A percentile compares a stretch with the other conserved stretches of the same genome.
phyloP scores from a whole-genome alignment of 116 monocot genomes.

The Papilionanthe hybrid region DNA sequence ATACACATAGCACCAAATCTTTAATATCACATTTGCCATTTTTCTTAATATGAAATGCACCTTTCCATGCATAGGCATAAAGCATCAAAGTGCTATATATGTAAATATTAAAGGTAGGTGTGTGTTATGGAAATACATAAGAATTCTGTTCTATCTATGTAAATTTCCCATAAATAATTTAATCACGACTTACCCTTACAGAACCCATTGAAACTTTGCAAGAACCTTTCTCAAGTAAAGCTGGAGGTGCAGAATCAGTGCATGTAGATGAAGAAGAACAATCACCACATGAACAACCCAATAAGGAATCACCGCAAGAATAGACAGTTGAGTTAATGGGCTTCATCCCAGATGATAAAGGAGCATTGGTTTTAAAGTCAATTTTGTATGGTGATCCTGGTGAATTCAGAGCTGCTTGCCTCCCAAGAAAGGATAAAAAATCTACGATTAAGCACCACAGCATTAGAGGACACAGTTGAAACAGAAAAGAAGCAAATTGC shows the following conservation, averaged over 20 bases:
- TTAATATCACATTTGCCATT: too few species aligned
- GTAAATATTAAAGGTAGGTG: too few species aligned
- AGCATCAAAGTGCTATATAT: too few species aligned
- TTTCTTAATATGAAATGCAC: too few species aligned
- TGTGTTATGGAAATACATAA: too few species aligned
- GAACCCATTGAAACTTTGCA: constrained; percentile 71
- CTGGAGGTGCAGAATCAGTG: constrained; percentile 21
- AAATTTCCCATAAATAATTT: too few species aligned
- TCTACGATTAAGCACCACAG: constrained; percentile 34
- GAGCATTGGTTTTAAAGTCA: constrained; percentile 47
- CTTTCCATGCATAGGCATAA: too few species aligned
- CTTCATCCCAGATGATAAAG: constrained; percentile 49
- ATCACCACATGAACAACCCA: constrained; percentile 98
- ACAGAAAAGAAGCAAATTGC: not conserved
- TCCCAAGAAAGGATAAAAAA: constrained; percentile 83
- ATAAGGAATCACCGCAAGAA: constrained; percentile 82
- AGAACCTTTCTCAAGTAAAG: constrained; percentile 35
- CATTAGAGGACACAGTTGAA: not conserved
- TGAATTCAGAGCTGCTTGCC: constrained; percentile 40
- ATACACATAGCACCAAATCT: too few species aligned
- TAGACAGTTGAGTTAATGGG: constrained; percentile 68
- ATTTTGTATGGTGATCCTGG: constrained; percentile 89
- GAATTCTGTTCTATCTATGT: too few species aligned
- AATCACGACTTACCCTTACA: constrained; percentile 45
- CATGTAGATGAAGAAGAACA: constrained; percentile 78